Evolutionary conservation across 2,329 filamentous ascomycete species (phyloP), one percentile per base, ranked within the genome.

Genomic region (Aspergillus alliaceus): DNA sequence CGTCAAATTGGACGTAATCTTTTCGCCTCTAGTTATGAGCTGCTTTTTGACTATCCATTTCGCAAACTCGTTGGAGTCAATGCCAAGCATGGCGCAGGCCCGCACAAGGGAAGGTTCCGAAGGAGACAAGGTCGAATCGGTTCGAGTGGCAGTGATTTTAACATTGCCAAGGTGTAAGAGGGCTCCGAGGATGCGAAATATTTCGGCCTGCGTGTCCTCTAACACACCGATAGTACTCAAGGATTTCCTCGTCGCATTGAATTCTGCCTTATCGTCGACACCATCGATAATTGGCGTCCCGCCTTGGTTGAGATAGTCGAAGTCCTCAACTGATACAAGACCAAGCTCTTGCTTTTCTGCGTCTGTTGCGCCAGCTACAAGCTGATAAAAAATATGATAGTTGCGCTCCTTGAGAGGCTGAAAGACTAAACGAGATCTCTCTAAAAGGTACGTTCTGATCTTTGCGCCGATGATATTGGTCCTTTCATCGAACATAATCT

Each of bases 41-140:
- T 99, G 95, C 79, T 99, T 99, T 84, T 99, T 99, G 61, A 98
- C 91, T 52, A 93, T 97, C 95, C 95, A 99, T 75, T 93, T 96
- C 51, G 95, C 89, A 71, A 99, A 98, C 65, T 93, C 90, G 29
- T 84, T 79, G 2, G 87, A 84, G 72, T 97, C 86, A 58, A 99
- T 96, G 22, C 95, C 95, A 34, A 99, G 84, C 59, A 98, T 90
- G 12, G 84, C 80, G 70, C 91, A 93, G 56, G 95, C 93, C 68
- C 87, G 88, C 54, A 90, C 84, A 53, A 99, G 79, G 15, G 92
- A 87, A 4, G 93, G 90, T 71, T 99, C 95, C 0, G 86, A 86
- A 0, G 92, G 80, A 6, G 90, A 84, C 20, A 99, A 82, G 15
- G 90, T 87, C 48, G 93, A 96, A 65, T 97, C 95, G 29, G 88